Percentiles rank a stretch among this genome's conserved stretches.
Evolutionary conservation across 306 rosid species (phyloP).

Genomic region (Inga oerstediana): DNA sequence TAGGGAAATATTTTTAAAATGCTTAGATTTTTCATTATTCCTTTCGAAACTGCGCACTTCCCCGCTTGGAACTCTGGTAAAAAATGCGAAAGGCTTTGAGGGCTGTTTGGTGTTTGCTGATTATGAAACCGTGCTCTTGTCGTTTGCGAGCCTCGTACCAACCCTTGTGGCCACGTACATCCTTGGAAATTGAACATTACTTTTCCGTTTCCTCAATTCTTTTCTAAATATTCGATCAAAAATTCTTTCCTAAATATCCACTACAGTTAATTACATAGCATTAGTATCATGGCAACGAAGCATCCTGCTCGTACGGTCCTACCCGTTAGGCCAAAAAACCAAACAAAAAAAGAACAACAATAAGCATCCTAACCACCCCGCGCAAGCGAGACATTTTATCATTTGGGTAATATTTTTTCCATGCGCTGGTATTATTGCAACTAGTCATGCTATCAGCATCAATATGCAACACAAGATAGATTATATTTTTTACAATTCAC

Average conservation of each 20-base stretch:
- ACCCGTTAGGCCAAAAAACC: not conserved
- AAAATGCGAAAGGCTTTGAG: not conserved
- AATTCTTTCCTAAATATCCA: not conserved
- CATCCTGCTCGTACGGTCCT: not conserved
- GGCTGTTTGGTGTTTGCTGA: not conserved
- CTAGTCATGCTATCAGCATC: constrained; percentile 4
- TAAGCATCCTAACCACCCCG: no score
- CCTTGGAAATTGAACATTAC: constrained; percentile 3
- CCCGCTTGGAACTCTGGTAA: no score
- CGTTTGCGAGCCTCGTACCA: constrained; percentile 30
- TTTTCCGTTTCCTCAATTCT: not conserved
- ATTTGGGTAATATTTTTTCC: not conserved
- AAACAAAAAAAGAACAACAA: not conserved
- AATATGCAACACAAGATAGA: no score
- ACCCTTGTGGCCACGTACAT: constrained; percentile 13
- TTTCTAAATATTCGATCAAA: not conserved
- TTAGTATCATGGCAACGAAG: not conserved
- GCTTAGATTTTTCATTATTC: not conserved
- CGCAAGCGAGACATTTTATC: not conserved
- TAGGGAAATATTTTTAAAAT: no score
- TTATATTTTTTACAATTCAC: not conserved
- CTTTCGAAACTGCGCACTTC: no score
- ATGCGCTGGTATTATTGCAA: not conserved
- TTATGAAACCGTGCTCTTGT: constrained; percentile 32
- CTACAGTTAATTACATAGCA: not conserved